Conservation (phyloP, 495 filamentous ascomycete genomes). For the Annulohypoxylon bovei region DNA sequence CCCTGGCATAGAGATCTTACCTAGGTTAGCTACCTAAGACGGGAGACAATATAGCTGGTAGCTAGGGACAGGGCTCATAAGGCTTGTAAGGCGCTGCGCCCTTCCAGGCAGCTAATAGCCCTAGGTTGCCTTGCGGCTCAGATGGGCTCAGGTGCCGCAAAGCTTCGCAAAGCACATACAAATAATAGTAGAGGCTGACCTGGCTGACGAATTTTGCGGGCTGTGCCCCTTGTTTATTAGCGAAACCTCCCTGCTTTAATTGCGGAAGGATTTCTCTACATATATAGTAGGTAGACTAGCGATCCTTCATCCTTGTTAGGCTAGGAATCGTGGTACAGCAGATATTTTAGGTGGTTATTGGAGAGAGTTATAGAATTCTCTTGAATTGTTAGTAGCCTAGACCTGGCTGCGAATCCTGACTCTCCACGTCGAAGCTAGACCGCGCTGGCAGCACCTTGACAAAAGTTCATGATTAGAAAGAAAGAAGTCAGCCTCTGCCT, state of each 20-base stretch:
- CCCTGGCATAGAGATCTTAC: neutral
- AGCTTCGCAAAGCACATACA: neutral
- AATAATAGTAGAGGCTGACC: constrained; percentile 1
- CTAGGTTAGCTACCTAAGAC: neutral
- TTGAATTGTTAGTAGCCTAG: constrained; percentile 7
- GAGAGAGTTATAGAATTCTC: neutral
- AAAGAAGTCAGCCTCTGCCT: neutral
- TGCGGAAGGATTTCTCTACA: constrained; percentile 18
- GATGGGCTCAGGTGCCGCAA: constrained; percentile 2
- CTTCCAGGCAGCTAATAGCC: neutral
- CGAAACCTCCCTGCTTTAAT: constrained; percentile 14
- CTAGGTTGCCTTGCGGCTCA: constrained; percentile 24
- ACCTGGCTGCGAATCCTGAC: constrained; percentile 14
- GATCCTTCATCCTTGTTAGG: constrained; percentile 16
- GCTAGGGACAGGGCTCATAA: constrained; percentile 10
- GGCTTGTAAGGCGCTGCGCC: constrained; percentile 19
- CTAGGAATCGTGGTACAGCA: constrained; percentile 7
- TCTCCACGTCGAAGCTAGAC: constrained; percentile 13
- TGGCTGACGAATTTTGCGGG: constrained; percentile 17
- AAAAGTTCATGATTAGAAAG: constrained; percentile 2
- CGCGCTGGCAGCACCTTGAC: neutral
- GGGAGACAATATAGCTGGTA: neutral
- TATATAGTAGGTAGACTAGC: neutral
- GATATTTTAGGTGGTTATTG: constrained; percentile 17
- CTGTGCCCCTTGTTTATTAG: neutral